Conservation (phyloP, 2,329 filamentous ascomycete genomes). For the Epichloe baconii region DNA sequence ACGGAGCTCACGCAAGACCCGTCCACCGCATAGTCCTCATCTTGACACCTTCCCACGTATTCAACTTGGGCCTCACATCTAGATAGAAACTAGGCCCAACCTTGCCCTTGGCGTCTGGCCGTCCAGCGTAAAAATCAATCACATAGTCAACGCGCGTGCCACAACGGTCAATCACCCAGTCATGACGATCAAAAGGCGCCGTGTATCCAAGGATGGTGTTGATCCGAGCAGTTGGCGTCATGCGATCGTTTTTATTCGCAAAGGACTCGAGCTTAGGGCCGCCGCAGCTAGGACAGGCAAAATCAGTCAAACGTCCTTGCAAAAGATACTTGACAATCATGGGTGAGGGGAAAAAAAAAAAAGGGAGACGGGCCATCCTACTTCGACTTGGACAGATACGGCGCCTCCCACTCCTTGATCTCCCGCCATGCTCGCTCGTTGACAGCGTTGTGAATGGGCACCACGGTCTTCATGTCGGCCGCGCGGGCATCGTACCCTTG, state of each 20-base stretch:
- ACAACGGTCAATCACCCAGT: slow-evolving; percentile 93
- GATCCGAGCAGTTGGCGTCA: slow-evolving; percentile 73
- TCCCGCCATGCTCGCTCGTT: slow-evolving; percentile 94
- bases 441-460: slow-evolving; percentile 96
- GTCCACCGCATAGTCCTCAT: slow-evolving; percentile 44
- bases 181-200: slow-evolving; percentile 86
- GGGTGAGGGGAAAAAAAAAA: too few species aligned
- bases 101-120: slow-evolving; percentile 24
- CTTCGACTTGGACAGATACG: slow-evolving; percentile 45
- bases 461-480: slow-evolving; percentile 77
- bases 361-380: slow-evolving; percentile 21
- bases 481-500: slow-evolving; percentile 62
- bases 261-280: slow-evolving; percentile 79
- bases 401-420: slow-evolving; percentile 78
- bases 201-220: slow-evolving; percentile 82
- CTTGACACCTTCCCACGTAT: slow-evolving; percentile 53
- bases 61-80: slow-evolving; percentile 56
- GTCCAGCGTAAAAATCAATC: slow-evolving; percentile 92
- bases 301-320: not conserved
- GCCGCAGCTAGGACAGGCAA: slow-evolving; percentile 32
- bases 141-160: slow-evolving; percentile 81
- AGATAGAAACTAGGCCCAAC: slow-evolving; percentile 48
- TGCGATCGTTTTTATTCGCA: slow-evolving; percentile 51
- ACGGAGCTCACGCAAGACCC: slow-evolving; percentile 30
- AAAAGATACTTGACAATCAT: too few species aligned